A percentile compares a stretch with the other conserved stretches of the same genome.
Conservation (phyloP, 148 eudicot species). For the Rhododendron ferrugineum region DNA sequence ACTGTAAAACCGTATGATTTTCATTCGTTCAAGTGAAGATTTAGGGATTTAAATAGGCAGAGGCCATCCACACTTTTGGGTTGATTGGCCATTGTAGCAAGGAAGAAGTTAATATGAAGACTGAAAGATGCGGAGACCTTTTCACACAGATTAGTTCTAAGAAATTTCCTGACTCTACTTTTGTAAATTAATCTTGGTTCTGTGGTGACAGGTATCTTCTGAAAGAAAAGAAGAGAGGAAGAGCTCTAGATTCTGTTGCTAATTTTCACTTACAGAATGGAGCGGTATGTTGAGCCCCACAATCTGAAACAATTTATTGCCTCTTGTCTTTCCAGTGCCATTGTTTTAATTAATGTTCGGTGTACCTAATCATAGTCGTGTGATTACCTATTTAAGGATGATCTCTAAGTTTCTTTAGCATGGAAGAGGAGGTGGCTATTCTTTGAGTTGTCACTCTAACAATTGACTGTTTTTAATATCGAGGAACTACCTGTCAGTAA, state of each 20-base stretch:
- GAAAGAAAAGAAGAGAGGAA: constrained; percentile 89
- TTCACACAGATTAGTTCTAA: not conserved
- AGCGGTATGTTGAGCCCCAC: constrained; percentile 56
- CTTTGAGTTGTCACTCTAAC: not conserved
- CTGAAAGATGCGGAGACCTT: not conserved
- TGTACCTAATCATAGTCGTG: not conserved
- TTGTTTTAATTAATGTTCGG: not conserved
- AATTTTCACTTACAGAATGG: constrained; percentile 99
- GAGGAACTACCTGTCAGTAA: not conserved
- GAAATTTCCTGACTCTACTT: not conserved
- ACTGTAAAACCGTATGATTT: constrained; percentile 1
- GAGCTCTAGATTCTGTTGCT: constrained; percentile 88
- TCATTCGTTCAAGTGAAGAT: not conserved
- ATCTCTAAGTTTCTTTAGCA: not conserved
- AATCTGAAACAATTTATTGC: not conserved
- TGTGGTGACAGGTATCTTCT: constrained; percentile 26
- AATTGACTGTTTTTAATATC: not conserved
- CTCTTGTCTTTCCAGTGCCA: not conserved
- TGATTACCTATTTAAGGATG: not conserved
- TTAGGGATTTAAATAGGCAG: not conserved
- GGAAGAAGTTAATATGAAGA: not conserved
- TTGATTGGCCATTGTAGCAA: not conserved
- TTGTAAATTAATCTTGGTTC: not conserved
- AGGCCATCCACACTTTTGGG: not conserved
- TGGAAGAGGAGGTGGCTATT: not conserved